Percentiles rank a stretch among this genome's conserved stretches.
Conservation (phyloP, 441 rosid species). For the Cnidoscolus chayamansa region DNA sequence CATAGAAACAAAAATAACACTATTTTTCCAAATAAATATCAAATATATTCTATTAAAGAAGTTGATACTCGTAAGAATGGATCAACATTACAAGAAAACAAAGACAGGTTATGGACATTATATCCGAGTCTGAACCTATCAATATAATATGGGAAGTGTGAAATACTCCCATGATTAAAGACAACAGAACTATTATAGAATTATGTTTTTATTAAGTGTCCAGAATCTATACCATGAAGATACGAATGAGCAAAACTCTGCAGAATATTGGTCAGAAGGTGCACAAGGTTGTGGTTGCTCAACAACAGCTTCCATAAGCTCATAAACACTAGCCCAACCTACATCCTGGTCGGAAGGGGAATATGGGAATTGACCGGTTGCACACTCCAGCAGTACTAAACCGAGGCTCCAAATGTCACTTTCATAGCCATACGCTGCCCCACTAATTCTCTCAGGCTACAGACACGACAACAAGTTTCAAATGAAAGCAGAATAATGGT, state of each 20-base stretch:
- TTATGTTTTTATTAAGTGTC: background rate
- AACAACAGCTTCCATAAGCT: slow-evolving; percentile 85
- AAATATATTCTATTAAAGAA: background rate
- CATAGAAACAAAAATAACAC: background rate
- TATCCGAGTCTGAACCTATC: background rate
- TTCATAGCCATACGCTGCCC: slow-evolving; percentile 47
- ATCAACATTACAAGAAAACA: background rate
- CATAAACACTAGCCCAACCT: slow-evolving; percentile 71
- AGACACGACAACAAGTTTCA: slow-evolving; percentile 5
- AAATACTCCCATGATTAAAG: background rate
- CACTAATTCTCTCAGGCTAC: slow-evolving; percentile 90
- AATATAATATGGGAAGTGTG: background rate
- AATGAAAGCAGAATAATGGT: background rate
- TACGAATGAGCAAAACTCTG: slow-evolving; percentile 78
- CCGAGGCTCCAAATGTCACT: slow-evolving; percentile 99
- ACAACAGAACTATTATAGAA: background rate
- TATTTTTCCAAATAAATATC: too few relatives aligned
- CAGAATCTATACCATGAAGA: slow-evolving; percentile 65
- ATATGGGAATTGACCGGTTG: slow-evolving; percentile 81
- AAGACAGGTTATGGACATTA: background rate
- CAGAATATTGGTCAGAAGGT: slow-evolving; percentile 61
- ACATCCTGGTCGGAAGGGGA: slow-evolving; percentile 56
- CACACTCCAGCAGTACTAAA: slow-evolving; percentile 77
- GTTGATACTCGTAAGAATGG: background rate
- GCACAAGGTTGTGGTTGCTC: slow-evolving; percentile 72